Base-by-base conservation (phyloP, 345 rosid species). In the Atalantia buxifolia region DNA sequence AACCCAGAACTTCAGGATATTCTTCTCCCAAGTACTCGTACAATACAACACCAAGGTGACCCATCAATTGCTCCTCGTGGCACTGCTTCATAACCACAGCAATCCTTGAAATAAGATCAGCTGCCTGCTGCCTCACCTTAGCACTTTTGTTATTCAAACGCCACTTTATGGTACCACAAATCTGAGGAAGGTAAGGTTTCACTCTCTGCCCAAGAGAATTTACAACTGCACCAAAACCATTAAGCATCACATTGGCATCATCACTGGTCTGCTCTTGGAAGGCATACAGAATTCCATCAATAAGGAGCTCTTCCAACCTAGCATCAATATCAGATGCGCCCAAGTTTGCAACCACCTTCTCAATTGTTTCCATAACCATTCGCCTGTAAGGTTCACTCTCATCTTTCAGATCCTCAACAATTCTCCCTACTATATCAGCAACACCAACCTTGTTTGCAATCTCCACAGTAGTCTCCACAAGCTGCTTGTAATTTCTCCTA, bases 161-260 rank as follows among this genome's bases (percentile, higher is more conserved):
- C 99, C 99, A 97, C 89, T 97, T 97, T 62, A 97, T 94, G 80
- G 99, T 94, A 88, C 98, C 99, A 85, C 99, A 97, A 61, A 97
- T 94, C 91, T 97, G 99, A 27, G 99, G 99, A 85, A 97, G 98
- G 77, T 94, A 97, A 56, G 98, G 98, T 81, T 97, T 97, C 78
- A 94, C 99, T 78, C 98, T 87, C 88, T 90, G 97, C 69, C 99
- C 98, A 75, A 97, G 97, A 75, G 94, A 83, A 86, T 94, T 97
- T 80, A 97, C 99, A 57, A 97, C 97, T 59, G 99, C 99, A 80
- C 99, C 98, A 57, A 95, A 96, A 75, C 98, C 97, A 82, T 96
- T 96, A 78, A 96, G 97, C 99, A 96, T 96, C 76, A 94, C 98
- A 87, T 96, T 96, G 66, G 98, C 96, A 86, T 96, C 98, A 68